These are phyloP conservation scores for Penicillium nordicum DNA, from an alignment of 2,329 filamentous ascomycete species.

Conservation along the genomic window DNA sequence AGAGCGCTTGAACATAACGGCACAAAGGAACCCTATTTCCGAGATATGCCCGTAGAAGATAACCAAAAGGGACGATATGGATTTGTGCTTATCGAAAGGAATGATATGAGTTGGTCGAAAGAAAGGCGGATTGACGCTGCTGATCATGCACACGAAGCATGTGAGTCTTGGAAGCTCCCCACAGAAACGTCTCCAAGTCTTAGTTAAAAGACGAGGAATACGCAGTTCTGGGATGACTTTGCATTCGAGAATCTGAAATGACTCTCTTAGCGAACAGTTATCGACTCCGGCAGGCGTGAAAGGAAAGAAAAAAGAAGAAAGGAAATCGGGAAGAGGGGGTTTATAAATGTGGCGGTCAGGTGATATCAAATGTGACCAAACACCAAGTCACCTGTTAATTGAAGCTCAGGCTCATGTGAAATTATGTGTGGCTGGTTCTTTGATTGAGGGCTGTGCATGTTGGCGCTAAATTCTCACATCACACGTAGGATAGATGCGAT, in stretches of 20 bases:
- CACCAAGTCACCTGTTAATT: neutral
- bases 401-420: conserved; percentile 1
- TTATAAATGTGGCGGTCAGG: conserved; percentile 26
- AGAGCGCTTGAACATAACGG: conserved; percentile 87
- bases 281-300: conserved; percentile 46
- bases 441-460: conserved; percentile 1
- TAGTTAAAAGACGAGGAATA: conserved; percentile 32
- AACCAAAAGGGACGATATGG: conserved; percentile 42
- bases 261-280: conserved; percentile 33
- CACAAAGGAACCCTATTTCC: conserved; percentile 26
- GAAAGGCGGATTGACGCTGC: conserved; percentile 42
- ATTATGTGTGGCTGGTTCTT: conserved; percentile 6
- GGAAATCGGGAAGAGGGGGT: conserved; percentile 29
- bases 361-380: conserved; percentile 23
- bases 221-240: conserved; percentile 34
- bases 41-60: conserved; percentile 44
- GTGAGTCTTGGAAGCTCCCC: conserved; percentile 51
- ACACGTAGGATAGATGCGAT: neutral
- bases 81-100: conserved; percentile 40
- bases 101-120: conserved; percentile 36
- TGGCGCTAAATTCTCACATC: conserved; percentile 14
- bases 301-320: conserved; percentile 45
- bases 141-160: conserved; percentile 53
- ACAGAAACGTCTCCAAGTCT: conserved; percentile 32
- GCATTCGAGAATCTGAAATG: conserved; percentile 47